Evolutionary conservation across 768 basidiomycete genomes (phyloP).

Genomic region (Naganishia vaughanmartiniae): DNA sequence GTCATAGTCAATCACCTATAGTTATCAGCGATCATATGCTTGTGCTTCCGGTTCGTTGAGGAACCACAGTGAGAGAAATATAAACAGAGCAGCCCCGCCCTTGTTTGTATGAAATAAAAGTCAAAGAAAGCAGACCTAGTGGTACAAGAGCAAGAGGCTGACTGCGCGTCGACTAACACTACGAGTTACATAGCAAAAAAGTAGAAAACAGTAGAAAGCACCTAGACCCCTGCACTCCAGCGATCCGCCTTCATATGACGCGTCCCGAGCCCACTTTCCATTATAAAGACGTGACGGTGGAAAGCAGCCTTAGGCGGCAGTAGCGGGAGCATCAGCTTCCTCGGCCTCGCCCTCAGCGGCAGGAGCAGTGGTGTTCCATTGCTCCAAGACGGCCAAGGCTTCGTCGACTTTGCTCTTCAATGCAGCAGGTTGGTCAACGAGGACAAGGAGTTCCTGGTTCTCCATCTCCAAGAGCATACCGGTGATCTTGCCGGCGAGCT

Average conservation of each 20-base stretch:
- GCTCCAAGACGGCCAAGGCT: conserved; percentile 81
- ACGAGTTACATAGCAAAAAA: conserved; percentile 18
- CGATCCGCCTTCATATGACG: conserved; percentile 3
- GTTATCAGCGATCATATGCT: neutral
- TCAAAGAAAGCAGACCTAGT: conserved; percentile 26
- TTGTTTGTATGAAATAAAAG: conserved; percentile 24
- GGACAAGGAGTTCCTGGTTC: conserved; percentile 82
- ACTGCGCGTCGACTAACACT: conserved; percentile 21
- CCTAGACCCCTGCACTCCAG: neutral
- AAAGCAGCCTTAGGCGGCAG: conserved; percentile 21
- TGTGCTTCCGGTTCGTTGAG: neutral
- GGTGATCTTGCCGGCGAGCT: conserved; percentile 96
- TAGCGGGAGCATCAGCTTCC: conserved; percentile 27
- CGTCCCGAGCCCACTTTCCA: conserved; percentile 10
- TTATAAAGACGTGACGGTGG: conserved; percentile 22
- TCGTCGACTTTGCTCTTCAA: conserved; percentile 88
- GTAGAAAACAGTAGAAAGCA: conserved; percentile 17
- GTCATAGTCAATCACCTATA: no score
- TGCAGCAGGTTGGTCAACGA: conserved; percentile 76
- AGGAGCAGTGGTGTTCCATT: conserved; percentile 60
- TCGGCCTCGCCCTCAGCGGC: conserved; percentile 15
- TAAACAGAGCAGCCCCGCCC: conserved; percentile 27
- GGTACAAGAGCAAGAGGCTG: conserved; percentile 25
- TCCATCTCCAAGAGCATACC: conserved; percentile 99
- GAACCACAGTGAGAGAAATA: neutral